phyloP scores from a whole-genome alignment of 2,329 filamentous ascomycete genomes.

The Trichoderma koningiopsis region DNA sequence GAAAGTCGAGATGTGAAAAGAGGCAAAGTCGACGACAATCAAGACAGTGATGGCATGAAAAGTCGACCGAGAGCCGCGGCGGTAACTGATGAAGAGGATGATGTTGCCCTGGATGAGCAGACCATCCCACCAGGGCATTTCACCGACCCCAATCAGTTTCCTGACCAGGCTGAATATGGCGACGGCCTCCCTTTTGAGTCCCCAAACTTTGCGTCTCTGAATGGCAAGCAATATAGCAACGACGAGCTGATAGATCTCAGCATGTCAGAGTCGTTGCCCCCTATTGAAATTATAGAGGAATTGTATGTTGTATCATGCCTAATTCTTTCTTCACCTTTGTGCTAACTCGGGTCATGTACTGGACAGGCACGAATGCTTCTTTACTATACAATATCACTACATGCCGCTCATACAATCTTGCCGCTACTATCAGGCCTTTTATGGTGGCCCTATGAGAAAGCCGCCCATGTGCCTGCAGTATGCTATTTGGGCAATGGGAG shows the following conservation, averaged over 20 bases:
- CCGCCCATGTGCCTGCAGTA: conserved; percentile 85
- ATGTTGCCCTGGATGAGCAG: conserved; percentile 7
- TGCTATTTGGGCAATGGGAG: conserved; percentile 80
- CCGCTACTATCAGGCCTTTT: conserved; percentile 74
- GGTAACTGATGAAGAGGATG: background rate
- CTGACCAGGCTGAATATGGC: conserved; percentile 21
- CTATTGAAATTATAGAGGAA: conserved; percentile 78
- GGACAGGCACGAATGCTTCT: conserved; percentile 70
- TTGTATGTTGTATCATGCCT: conserved; percentile 56
- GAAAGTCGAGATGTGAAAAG: conserved; percentile 13
- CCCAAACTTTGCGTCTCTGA: conserved; percentile 24
- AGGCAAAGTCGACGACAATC: background rate
- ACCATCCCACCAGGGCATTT: conserved; percentile 16
- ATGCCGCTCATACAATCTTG: conserved; percentile 77
- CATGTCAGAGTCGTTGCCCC: conserved; percentile 78
- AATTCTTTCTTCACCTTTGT: background rate
- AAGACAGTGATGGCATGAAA: background rate
- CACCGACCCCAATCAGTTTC: conserved; percentile 14
- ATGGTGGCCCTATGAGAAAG: conserved; percentile 69
- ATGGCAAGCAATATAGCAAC: conserved; percentile 25
- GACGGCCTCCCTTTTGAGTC: conserved; percentile 26
- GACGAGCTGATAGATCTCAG: conserved; percentile 71
- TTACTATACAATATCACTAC: conserved; percentile 70
- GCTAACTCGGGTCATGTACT: background rate
- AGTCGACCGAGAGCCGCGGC: background rate